Conservation (phyloP, 345 rosid species). For the Ceriops zippeliana region DNA sequence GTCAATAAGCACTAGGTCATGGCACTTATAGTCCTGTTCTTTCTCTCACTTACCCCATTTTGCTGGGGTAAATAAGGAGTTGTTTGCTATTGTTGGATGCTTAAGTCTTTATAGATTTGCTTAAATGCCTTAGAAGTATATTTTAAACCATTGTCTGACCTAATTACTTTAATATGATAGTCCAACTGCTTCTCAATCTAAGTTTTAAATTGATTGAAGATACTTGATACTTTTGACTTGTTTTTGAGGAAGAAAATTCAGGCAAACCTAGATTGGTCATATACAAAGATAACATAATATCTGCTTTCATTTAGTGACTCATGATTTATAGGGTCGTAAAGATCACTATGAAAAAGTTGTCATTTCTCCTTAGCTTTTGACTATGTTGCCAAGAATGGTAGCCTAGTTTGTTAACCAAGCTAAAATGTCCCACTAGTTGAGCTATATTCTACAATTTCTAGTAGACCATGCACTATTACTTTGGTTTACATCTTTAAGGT, state of each 20-base stretch:
- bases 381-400: neutral
- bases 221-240: neutral
- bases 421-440: neutral
- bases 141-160: neutral
- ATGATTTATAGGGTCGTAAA: neutral
- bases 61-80: neutral
- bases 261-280: neutral
- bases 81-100: neutral
- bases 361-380: neutral
- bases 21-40: neutral
- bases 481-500: neutral
- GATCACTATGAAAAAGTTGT: neutral
- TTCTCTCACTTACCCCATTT: neutral
- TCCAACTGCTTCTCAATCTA: no score
- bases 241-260: slow-evolving; percentile 3
- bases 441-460: neutral
- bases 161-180: no score
- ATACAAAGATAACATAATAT: no score
- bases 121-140: no score
- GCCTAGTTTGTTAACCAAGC: neutral
- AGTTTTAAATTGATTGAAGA: no score
- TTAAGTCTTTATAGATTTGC: accelerated
- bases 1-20: neutral
- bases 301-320: no score
- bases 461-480: neutral